These are phyloP conservation scores for Penicillium hesseltinei DNA, from an alignment of 2,329 filamentous ascomycete genomes.

Conservation along the genomic window DNA sequence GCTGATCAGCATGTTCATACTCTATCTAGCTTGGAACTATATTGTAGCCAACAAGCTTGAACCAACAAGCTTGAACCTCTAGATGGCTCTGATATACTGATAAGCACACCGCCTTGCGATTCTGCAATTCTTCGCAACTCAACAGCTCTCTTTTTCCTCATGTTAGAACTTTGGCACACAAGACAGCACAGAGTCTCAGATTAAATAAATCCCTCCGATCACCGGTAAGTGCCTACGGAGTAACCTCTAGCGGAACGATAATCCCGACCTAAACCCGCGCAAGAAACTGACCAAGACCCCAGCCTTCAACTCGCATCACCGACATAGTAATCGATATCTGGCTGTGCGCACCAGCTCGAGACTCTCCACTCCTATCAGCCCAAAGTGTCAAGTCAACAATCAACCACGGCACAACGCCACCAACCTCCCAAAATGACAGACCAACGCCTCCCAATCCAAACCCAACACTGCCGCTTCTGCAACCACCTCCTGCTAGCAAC, in stretches of 20 bases:
- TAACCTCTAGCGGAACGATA: background rate
- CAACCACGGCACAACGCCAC: too few relatives aligned
- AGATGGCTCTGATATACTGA: background rate
- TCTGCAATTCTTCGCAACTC: constrained; percentile 1
- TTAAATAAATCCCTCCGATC: background rate
- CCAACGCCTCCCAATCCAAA: constrained; percentile 41
- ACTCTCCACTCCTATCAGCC: background rate
- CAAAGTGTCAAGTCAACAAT: background rate
- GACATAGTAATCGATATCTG: background rate
- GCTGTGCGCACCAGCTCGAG: background rate
- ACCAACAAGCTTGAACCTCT: background rate
- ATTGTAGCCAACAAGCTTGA: background rate
- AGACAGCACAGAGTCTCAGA: background rate
- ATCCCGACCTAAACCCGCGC: background rate
- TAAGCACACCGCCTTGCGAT: constrained; percentile 8
- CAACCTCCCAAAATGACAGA: constrained; percentile 1
- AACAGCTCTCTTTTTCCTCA: constrained; percentile 4
- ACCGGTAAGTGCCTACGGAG: background rate
- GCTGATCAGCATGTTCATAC: background rate
- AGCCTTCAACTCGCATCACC: background rate
- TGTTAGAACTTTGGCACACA: background rate
- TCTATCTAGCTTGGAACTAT: background rate
- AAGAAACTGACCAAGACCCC: background rate
- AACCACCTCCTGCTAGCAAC: constrained; percentile 62
- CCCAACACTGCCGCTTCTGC: constrained; percentile 64